Evolutionary conservation across 2,329 filamentous ascomycete genomes (phyloP).

Genomic region (Aspergillus sp.): DNA sequence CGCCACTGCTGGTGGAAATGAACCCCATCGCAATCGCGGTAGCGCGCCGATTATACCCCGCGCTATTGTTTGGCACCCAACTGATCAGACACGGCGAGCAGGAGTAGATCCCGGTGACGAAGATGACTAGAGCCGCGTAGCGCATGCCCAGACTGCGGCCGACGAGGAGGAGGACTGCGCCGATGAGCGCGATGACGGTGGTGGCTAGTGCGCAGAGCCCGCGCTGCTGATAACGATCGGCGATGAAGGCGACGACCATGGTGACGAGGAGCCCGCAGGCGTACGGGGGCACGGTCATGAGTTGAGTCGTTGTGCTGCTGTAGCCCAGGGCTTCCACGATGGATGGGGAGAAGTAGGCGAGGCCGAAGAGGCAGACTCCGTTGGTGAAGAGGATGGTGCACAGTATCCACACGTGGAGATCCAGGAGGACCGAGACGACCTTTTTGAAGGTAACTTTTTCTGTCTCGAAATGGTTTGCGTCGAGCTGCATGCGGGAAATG

Average conservation of each 20-base stretch:
- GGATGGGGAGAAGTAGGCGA: conserved; percentile 18
- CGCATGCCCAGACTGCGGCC: conserved; percentile 1
- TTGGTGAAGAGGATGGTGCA: conserved; percentile 8
- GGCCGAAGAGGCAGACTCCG: conserved; percentile 11
- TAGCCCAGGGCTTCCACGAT: conserved; percentile 26
- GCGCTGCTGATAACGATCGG: conserved; percentile 22
- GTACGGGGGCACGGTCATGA: conserved; percentile 28
- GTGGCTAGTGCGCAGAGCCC: conserved; percentile 19
- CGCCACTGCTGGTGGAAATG: no score
- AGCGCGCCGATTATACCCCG: no score
- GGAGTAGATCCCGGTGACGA: conserved; percentile 8
- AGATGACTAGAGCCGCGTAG: conserved; percentile 6
- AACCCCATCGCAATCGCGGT: no score
- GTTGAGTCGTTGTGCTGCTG: conserved; percentile 19
- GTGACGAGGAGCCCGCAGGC: conserved; percentile 16
- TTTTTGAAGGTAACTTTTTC: conserved; percentile 7
- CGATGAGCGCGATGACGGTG: conserved; percentile 8
- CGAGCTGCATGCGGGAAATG: conserved; percentile 5
- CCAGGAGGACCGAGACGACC: conserved; percentile 5
- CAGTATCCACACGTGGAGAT: conserved; percentile 8
- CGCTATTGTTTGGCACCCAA: conserved; percentile 10
- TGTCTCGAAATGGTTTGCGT: conserved; percentile 8
- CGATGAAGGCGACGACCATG: conserved; percentile 19
- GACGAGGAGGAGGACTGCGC: conserved; percentile 4
- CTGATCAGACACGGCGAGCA: conserved; percentile 8